Evolutionary conservation across 2,329 filamentous ascomycete genomes (phyloP), one percentile per base, ranked within the genome.

Genomic region (Thermomyces lanuginosus): DNA sequence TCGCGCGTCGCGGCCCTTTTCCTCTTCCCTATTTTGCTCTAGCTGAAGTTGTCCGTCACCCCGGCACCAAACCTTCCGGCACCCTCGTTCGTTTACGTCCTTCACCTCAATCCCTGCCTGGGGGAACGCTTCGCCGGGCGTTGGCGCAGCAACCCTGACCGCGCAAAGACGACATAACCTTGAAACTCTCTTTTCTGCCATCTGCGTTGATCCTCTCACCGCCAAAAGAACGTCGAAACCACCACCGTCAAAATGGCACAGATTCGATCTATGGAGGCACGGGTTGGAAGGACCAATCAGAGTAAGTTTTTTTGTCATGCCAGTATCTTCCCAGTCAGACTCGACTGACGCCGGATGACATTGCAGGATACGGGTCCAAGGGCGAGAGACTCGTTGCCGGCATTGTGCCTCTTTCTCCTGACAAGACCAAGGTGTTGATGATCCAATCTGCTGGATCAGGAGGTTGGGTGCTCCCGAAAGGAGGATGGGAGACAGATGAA

Each of bases 401-500:
- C 42, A 75, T 95, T 32, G 89, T 98, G 24, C 82, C 89, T 38
- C 64, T 95, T 38, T 89, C 81, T 29, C 56, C 67, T 44, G 84
- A 92, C 60, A 86, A 81, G 53, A 75, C 73, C 43, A 76, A 79
- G 53, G 86, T 98, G 35, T 67, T 98, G 41, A 66, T 98, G 41
- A 92, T 95, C 44, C 83, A 93, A 60, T 92, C 83, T 29, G 86
- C 80, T 27, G 72, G 81, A 38, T 76, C 83, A 44, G 81, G 81
- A 52, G 81, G 80, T 44, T 98, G 89, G 89, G 89, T 98, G 22
- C 66, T 98, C 32, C 89, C 89, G 34, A 98, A 98, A 54, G 89
- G 89, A 48, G 89, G 89, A 34, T 98, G 89, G 84, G 89, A 98
- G 55, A 76, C 73, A 17, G 89, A 98, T 55, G 89, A 98, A 58